phyloP scores from a whole-genome alignment of 768 basidiomycete genomes.

The Boletales sp. region DNA sequence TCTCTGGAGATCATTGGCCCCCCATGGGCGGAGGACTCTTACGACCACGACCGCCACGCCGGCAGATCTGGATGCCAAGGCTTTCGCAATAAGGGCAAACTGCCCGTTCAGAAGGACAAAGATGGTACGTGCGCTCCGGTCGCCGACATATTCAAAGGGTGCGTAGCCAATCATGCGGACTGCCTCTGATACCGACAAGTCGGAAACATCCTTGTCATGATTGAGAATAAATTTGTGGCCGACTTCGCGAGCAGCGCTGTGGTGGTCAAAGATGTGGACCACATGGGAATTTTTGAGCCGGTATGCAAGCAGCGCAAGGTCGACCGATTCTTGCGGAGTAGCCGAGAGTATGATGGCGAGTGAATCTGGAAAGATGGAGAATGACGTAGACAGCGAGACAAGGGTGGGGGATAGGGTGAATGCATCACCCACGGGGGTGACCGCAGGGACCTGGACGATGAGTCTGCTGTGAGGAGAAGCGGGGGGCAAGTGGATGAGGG shows the following conservation, averaged over 20 bases:
- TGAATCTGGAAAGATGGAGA: slow-evolving; percentile 59
- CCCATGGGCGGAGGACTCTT: slow-evolving; percentile 84
- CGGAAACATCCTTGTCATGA: slow-evolving; percentile 27
- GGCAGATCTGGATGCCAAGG: slow-evolving; percentile 38
- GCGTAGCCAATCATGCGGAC: slow-evolving; percentile 58
- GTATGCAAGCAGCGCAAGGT: slow-evolving; percentile 77
- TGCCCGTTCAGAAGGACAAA: slow-evolving; percentile 76
- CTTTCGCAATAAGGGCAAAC: slow-evolving; percentile 60
- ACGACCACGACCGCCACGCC: slow-evolving; percentile 68
- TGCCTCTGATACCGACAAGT: slow-evolving; percentile 42
- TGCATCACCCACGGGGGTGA: slow-evolving; percentile 58
- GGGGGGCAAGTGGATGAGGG: slow-evolving; percentile 67
- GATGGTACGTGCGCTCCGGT: slow-evolving; percentile 56
- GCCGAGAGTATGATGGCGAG: slow-evolving; percentile 78
- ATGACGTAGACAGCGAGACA: slow-evolving; percentile 56
- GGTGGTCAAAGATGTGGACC: slow-evolving; percentile 89
- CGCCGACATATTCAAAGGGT: slow-evolving; percentile 77
- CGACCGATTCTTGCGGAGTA: slow-evolving; percentile 76
- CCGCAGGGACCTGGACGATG: slow-evolving; percentile 79
- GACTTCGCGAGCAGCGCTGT: slow-evolving; percentile 72
- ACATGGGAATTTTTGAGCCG: slow-evolving; percentile 62
- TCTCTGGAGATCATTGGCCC: slow-evolving; percentile 55
- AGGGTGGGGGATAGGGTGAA: slow-evolving; percentile 78
- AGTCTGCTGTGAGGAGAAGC: slow-evolving; percentile 63
- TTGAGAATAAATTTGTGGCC: slow-evolving; percentile 49